phyloP scores from a whole-genome alignment of 345 rosid genomes.

The Eucalyptus microcorys region DNA sequence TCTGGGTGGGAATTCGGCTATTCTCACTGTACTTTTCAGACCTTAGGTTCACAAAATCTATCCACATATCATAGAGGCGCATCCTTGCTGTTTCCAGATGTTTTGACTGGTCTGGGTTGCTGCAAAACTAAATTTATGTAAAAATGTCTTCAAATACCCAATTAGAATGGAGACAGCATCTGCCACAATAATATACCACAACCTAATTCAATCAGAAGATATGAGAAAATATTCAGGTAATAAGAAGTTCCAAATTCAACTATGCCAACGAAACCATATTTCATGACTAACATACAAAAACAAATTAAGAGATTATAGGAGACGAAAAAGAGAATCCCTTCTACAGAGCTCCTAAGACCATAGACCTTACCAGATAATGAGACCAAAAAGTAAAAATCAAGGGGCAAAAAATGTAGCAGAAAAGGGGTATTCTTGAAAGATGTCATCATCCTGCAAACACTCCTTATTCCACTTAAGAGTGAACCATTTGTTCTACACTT shows the following conservation, averaged over 20 bases:
- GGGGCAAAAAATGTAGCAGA: not conserved
- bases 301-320: not conserved
- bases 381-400: not conserved
- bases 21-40: constrained; percentile 78
- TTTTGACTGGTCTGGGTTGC: constrained; percentile 95
- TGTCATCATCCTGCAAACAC: not conserved
- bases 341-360: not conserved
- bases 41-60: constrained; percentile 92
- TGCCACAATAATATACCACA: not conserved
- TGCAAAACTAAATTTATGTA: constrained; percentile 17
- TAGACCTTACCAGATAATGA: not conserved
- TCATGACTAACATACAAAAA: not conserved
- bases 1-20: constrained; percentile 76
- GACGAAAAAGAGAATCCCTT: not conserved
- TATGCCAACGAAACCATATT: not conserved
- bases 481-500: not conserved
- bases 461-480: not conserved
- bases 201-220: not conserved
- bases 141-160: not conserved
- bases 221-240: not conserved
- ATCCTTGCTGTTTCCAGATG: constrained; percentile 93
- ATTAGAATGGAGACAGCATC: not conserved
- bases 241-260: not conserved
- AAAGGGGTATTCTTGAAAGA: not conserved
- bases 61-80: constrained; percentile 78